Evolutionary conservation across 2,329 filamentous ascomycete species (phyloP).

Genomic region (Dactylellina drechsleri): DNA sequence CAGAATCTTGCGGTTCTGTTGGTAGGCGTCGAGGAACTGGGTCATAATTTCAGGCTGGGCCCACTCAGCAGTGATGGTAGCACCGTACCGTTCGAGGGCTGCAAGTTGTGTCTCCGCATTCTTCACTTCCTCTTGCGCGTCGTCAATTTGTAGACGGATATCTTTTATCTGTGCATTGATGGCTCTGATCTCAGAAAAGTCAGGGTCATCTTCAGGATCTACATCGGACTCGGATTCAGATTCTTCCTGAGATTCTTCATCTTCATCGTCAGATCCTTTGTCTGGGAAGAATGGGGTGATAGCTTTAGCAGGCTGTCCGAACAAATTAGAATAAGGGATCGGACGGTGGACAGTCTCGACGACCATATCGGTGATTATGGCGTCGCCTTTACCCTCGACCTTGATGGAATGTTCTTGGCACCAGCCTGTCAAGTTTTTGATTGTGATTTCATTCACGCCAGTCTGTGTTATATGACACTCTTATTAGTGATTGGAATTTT

Average conservation of each 20-base stretch:
- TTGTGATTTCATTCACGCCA: conserved; percentile 69
- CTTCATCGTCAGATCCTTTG: conserved; percentile 62
- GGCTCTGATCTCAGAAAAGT: conserved; percentile 55
- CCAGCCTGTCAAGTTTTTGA: conserved; percentile 68
- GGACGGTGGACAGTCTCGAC: conserved; percentile 66
- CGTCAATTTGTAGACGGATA: conserved; percentile 52
- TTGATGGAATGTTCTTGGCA: conserved; percentile 70
- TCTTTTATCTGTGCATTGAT: conserved; percentile 57
- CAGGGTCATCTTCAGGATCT: conserved; percentile 58
- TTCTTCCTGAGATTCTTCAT: conserved; percentile 57
- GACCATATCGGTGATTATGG: conserved; percentile 72
- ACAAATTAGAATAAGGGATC: background rate
- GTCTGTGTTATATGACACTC: conserved; percentile 60
- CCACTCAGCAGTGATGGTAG: conserved; percentile 59
- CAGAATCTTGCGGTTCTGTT: conserved; percentile 38
- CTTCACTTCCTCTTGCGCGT: conserved; percentile 56
- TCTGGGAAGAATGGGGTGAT: background rate
- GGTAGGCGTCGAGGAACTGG: conserved; percentile 61
- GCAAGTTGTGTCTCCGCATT: conserved; percentile 57
- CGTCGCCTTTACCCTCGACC: conserved; percentile 67
- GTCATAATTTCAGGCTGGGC: conserved; percentile 60
- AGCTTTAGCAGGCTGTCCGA: background rate
- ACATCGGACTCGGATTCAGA: conserved; percentile 55
- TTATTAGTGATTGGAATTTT: background rate
- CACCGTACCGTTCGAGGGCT: conserved; percentile 61